Base-by-base conservation (phyloP, 2,329 filamentous ascomycete genomes). In the Myotisia sp. region DNA sequence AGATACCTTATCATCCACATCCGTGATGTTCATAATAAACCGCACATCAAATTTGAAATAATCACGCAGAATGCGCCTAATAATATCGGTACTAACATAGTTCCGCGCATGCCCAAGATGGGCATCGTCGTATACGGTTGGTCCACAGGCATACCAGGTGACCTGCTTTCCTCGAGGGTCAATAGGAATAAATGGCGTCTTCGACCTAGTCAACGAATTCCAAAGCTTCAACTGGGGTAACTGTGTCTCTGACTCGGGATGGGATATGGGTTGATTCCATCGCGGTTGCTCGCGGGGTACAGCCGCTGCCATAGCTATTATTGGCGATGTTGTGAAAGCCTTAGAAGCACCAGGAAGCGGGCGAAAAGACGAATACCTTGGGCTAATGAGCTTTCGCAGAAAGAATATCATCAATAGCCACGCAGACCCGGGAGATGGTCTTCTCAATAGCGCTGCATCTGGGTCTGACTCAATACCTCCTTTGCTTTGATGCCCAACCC, bases 11-110 rank as follows among this genome's bases (percentile, higher is more conserved):
- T 81, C 76, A 46, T 85, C 79, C 24, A 87, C 70, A 48, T 87
- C 85, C 18, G 85, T 92, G 42, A 90, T 84, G 60, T 92, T 92
- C 78, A 92, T 90, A 44, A 92, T 81, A 60, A 92, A 92, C 40
- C 76, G 74, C 44, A 93, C 73, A 26, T 84, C 64, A 55, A 80
- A 90, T 41, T 74, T 73, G 54, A 92, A 92, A 59, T 90, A 87
- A 55, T 87, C 75, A 49, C 71, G 66, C 56, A 92, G 60, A 47
- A 92, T 82, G 48, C 85, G 75, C 41, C 85, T 72, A 46, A 92
- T 76, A 43, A 92, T 85, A 56, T 93, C 85, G 29, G 82, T 87
- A 32, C 78, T 82, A 42, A 92, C 81, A 70, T 92, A 92, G 62
- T 92, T 92, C 46, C 83, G 69, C 19, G 82, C 84, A 58, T 92